phyloP scores from a whole-genome alignment of 2,329 filamentous ascomycete species.

The Cladophialophora yegresii region DNA sequence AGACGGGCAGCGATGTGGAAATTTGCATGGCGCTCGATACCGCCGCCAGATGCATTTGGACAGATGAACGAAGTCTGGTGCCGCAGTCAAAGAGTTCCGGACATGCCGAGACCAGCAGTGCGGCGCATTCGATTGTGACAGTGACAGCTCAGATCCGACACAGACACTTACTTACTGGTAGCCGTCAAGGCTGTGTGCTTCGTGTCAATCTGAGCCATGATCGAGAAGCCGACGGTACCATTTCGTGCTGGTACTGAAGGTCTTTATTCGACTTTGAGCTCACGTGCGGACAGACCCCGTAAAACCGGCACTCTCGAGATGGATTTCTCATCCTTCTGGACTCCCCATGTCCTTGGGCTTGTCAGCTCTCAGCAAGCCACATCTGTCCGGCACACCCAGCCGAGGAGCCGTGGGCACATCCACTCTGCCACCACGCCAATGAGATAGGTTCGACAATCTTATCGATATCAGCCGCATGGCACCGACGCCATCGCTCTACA shows the following conservation, averaged over 20 bases:
- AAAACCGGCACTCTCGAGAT: background rate
- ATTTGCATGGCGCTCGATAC: background rate
- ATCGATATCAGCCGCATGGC: constrained; percentile 13
- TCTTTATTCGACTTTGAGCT: background rate
- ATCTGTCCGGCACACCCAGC: constrained; percentile 9
- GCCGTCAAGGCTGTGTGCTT: too few relatives aligned
- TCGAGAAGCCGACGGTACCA: background rate
- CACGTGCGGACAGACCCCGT: background rate
- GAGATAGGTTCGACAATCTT: constrained; percentile 2
- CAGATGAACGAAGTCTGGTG: constrained; percentile 2
- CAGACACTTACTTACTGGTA: background rate
- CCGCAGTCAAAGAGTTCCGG: background rate
- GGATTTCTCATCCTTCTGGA: background rate
- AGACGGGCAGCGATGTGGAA: constrained; percentile 4
- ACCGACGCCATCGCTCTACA: background rate
- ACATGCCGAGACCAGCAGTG: constrained; percentile 1
- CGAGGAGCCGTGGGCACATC: background rate
- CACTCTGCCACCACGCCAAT: constrained; percentile 1
- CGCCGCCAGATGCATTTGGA: too few relatives aligned
- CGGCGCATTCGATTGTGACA: background rate
- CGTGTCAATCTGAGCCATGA: too few relatives aligned
- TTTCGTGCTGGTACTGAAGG: background rate
- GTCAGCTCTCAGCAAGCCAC: constrained; percentile 7
- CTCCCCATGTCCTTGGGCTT: background rate
- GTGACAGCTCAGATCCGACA: background rate